These are phyloP conservation scores for Hypoxylon lenormandii DNA, from an alignment of 495 filamentous ascomycete genomes.

Conservation along the genomic window DNA sequence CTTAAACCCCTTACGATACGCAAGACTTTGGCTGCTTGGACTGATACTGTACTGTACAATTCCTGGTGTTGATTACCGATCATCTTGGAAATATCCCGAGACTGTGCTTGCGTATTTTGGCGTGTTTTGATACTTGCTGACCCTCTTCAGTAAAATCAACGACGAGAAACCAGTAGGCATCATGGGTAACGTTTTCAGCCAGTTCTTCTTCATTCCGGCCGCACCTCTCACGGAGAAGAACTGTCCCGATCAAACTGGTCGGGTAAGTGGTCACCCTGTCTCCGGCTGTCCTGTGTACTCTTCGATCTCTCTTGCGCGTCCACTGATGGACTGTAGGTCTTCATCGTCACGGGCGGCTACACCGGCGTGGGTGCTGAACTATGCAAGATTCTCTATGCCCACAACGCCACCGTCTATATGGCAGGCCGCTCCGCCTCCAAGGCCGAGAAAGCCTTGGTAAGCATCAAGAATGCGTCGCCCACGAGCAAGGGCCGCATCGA, in stretches of 20 bases:
- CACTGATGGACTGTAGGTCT: too few relatives aligned
- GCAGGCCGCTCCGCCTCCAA: slow-evolving; percentile 56
- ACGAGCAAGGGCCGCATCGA: slow-evolving; percentile 52
- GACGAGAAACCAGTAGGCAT: too few relatives aligned
- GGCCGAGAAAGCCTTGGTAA: slow-evolving; percentile 25
- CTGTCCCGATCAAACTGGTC: slow-evolving; percentile 32
- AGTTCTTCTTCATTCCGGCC: slow-evolving; percentile 28
- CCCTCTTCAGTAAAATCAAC: too few relatives aligned
- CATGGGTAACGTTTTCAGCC: slow-evolving; percentile 32
- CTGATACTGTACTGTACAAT: too few relatives aligned
- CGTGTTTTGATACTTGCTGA: too few relatives aligned
- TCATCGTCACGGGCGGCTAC: slow-evolving; percentile 62
- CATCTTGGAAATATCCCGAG: too few relatives aligned
- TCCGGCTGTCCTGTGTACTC: too few relatives aligned
- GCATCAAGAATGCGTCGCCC: slow-evolving; percentile 19
- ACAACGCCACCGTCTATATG: slow-evolving; percentile 63
- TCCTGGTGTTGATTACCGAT: too few relatives aligned
- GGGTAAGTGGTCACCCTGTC: slow-evolving; percentile 18
- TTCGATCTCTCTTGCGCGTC: too few relatives aligned
- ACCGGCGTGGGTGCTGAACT: slow-evolving; percentile 61
- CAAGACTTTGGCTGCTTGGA: too few relatives aligned
- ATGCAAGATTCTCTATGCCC: slow-evolving; percentile 55
- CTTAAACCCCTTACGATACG: too few relatives aligned
- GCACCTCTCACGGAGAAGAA: slow-evolving; percentile 37
- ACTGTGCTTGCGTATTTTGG: too few relatives aligned